A percentile compares a stretch with the other conserved stretches of the same genome.
phyloP scores from a whole-genome alignment of 1,284 basidiomycete genomes.

The Neonothopanus nambi region DNA sequence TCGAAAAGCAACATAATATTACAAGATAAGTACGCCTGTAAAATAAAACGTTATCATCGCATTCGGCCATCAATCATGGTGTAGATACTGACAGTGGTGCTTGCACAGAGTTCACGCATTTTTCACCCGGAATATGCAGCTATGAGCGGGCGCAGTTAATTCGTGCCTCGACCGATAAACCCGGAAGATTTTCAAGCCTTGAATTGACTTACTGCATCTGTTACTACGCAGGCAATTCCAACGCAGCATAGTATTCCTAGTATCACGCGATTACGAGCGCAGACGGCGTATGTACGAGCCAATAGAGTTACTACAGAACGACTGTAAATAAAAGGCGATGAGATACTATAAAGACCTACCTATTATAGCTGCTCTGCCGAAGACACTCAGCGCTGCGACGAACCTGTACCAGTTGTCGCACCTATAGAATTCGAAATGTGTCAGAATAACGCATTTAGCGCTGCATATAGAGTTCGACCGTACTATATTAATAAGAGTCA shows the following conservation, averaged over 20 bases:
- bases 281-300: conserved; percentile 12
- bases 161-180: not conserved
- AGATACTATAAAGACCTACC: not conserved
- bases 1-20: no score
- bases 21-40: no score
- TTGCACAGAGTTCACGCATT: conserved; percentile 1
- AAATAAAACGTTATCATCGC: not conserved
- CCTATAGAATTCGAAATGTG: not conserved
- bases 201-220: conserved; percentile 12
- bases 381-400: conserved; percentile 10
- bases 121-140: conserved; percentile 3
- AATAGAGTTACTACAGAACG: conserved; percentile 4
- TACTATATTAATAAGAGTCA: not conserved
- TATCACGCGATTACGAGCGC: conserved; percentile 7
- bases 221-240: conserved; percentile 11
- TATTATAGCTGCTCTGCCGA: conserved; percentile 14
- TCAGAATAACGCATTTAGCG: not conserved
- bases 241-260: not conserved
- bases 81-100: conserved; percentile 1
- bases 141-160: not conserved
- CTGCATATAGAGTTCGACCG: not conserved
- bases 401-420: conserved; percentile 14
- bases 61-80: no score
- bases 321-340: not conserved
- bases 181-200: not conserved